A percentile compares a stretch with the other conserved stretches of the same genome.
Conservation (phyloP, 2,329 filamentous ascomycete species). For the Pseudocercospora ulei region DNA sequence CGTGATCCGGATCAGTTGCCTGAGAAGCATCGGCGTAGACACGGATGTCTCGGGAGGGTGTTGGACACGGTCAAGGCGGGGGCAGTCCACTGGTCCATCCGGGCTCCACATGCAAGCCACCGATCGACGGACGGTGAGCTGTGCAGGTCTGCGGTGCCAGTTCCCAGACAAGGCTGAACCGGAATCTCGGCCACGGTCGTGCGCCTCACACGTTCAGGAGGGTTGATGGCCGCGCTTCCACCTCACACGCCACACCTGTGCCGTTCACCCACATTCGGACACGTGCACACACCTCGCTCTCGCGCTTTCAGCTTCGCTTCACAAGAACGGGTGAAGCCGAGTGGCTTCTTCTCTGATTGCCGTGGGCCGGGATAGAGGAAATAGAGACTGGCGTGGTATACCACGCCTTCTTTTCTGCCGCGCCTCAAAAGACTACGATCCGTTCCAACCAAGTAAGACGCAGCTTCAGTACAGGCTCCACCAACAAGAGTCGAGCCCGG, state of each 20-base stretch:
- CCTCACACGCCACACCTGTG: background rate
- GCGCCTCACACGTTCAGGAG: background rate
- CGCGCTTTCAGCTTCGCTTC: background rate
- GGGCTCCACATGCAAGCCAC: no score
- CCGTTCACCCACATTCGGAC: conserved; percentile 2
- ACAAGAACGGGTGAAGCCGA: background rate
- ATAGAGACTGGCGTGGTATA: conserved; percentile 8
- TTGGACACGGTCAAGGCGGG: no score
- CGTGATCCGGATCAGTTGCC: no score
- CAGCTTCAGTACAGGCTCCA: background rate
- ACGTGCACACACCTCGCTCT: background rate
- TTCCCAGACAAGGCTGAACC: conserved; percentile 9
- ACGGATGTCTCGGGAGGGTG: no score
- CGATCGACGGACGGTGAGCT: background rate
- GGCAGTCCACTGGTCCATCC: no score
- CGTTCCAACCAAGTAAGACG: background rate
- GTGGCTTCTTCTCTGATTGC: conserved; percentile 2
- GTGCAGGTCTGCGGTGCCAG: no score
- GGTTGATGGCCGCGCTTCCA: background rate
- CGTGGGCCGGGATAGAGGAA: conserved; percentile 1
- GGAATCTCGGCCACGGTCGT: background rate
- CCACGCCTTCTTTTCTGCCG: conserved; percentile 15
- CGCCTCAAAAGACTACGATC: conserved; percentile 12
- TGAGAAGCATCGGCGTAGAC: no score
- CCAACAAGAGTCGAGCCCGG: background rate